Evolutionary conservation across 2,329 filamentous ascomycete species (phyloP), one percentile per base, ranked within the genome.

Genomic region (Whalleya microplaca): DNA sequence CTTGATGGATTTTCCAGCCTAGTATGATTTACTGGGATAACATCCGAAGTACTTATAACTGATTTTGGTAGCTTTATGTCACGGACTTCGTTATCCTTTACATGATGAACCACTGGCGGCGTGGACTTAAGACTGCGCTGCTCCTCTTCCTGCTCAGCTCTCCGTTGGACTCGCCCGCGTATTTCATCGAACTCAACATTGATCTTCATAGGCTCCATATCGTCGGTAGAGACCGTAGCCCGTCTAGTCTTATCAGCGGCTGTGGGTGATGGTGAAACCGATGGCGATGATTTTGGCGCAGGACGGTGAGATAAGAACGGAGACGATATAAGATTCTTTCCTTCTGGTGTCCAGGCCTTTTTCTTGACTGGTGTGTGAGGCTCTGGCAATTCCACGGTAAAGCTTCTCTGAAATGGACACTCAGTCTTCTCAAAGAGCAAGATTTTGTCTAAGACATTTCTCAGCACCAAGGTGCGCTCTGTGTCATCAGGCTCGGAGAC

Each of bases 391-490:
- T 88, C 82, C 10, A 94, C 86, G 0, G 85, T 87, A 65, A 96
- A 96, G 2, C 83, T 82, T 57, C 92, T 82, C 66, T 87, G 82
- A 71, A 97, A 96, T 0, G 93, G 93, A 71, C 92, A 96, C 44
- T 87, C 84, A 0, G 93, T 96, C 68, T 90, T 90, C 73, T 97
- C 93, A 68, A 95, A 96, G 61, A 89, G 87, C 45, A 96, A 78
- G 14, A 96, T 85, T 59, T 86, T 85, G 51, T 82, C 82, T 23
- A 96, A 75, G 8, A 91, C 87, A 10, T 78, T 77, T 67, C 90
- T 90, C 62, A 96, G 78, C 37, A 86, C 80, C 51, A 84, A 80
- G 3, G 91, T 86, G 63, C 84, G 83, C 43, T 78, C 75, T 61
- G 82, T 79, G 61, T 94, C 88, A 20, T 88, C 84, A 2, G 82